Conservation (phyloP, 371 early-diverging fungal genomes). For the Cokeromyces recurvatus region DNA sequence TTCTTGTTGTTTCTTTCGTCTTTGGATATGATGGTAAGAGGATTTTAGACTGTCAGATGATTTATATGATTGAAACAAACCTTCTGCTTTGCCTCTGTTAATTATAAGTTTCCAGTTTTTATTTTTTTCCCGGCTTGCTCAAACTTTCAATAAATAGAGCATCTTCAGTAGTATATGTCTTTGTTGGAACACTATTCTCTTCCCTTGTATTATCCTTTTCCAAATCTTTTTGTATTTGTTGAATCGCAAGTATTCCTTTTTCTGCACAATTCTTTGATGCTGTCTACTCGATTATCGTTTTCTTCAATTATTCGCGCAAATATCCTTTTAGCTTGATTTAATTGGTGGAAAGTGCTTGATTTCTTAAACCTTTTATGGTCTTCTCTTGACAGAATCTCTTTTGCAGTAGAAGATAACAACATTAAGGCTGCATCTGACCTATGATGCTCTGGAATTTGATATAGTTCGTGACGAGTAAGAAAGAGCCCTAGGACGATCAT, state of each 20-base stretch:
- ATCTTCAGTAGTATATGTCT: constrained; percentile 1
- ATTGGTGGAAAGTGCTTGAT: constrained; percentile 4
- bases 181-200: constrained; percentile 3
- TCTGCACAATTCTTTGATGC: constrained; percentile 7
- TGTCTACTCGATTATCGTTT: constrained; percentile 7
- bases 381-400: constrained; percentile 9
- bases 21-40: constrained; percentile 1
- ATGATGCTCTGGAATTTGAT: constrained; percentile 9
- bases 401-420: constrained; percentile 5
- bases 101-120: constrained; percentile 5
- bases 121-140: constrained; percentile 4
- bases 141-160: constrained; percentile 4
- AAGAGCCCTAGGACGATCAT: constrained; percentile 8
- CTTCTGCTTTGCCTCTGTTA: constrained; percentile 3
- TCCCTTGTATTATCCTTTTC: constrained; percentile 3
- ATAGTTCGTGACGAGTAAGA: constrained; percentile 2
- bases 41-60: constrained; percentile 4
- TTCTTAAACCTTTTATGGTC: constrained; percentile 5
- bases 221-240: constrained; percentile 7
- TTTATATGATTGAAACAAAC: constrained; percentile 4
- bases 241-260: constrained; percentile 7
- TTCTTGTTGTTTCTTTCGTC: constrained; percentile 7
- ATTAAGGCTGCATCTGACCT: constrained; percentile 2
- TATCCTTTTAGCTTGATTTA: background rate
- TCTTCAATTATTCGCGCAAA: constrained; percentile 2